Conservation (phyloP, 2,329 filamentous ascomycete species). For the Ophiostoma novo-ulmi region DNA sequence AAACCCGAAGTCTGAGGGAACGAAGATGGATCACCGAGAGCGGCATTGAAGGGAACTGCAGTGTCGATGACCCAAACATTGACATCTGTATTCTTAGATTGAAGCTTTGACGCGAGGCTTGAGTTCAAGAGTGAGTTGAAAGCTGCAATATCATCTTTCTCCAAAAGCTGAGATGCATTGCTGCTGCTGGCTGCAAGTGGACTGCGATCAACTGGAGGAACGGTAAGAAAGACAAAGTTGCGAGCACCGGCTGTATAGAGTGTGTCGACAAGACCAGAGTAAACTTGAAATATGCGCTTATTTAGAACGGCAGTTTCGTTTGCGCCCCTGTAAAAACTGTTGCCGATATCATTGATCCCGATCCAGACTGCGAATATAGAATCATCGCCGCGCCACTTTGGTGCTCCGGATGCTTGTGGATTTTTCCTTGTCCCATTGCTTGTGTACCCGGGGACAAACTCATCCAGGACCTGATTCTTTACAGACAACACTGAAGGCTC, state of each 20-base stretch:
- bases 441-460: conserved; percentile 37
- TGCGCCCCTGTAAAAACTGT: conserved; percentile 37
- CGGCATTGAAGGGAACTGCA: conserved; percentile 38
- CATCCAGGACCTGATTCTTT: conserved; percentile 45
- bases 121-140: conserved; percentile 24
- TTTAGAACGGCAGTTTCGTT: conserved; percentile 42
- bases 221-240: conserved; percentile 56
- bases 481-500: conserved; percentile 45
- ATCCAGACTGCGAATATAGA: conserved; percentile 49
- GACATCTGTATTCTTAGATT: background rate
- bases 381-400: conserved; percentile 41
- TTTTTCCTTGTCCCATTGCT: background rate
- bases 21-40: conserved; percentile 38
- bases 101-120: background rate
- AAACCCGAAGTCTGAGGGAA: conserved; percentile 46
- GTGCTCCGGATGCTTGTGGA: conserved; percentile 14
- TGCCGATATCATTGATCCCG: conserved; percentile 52
- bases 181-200: conserved; percentile 34
- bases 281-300: conserved; percentile 40
- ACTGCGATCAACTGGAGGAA: conserved; percentile 47
- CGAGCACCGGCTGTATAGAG: conserved; percentile 51
- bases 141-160: conserved; percentile 28
- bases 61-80: conserved; percentile 39
- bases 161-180: conserved; percentile 29
- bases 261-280: conserved; percentile 39